These are phyloP conservation scores for Petunia axillaris DNA, from an alignment of 257 asterid genomes.

Conservation along the genomic window DNA sequence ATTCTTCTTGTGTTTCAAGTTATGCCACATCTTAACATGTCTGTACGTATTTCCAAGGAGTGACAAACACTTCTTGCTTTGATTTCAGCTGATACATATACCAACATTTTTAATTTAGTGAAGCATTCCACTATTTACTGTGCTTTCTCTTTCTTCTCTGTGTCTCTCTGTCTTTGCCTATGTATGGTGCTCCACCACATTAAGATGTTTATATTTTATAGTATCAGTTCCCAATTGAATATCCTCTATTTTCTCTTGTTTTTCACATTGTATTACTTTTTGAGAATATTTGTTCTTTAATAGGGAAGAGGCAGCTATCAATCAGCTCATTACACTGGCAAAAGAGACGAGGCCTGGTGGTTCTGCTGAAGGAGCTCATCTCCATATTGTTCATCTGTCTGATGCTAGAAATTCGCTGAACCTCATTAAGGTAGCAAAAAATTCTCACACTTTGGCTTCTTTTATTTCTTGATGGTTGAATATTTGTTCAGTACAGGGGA, in stretches of 20 bases:
- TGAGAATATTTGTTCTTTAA: conserved; percentile 24
- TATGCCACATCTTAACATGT: background rate
- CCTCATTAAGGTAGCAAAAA: conserved; percentile 71
- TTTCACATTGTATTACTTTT: conserved; percentile 3
- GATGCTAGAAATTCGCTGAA: conserved; percentile 82
- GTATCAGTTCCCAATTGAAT: background rate
- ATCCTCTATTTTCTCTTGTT: conserved; percentile 4
- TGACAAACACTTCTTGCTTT: conserved; percentile 5
- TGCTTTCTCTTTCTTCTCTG: background rate
- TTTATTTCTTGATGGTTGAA: conserved; percentile 5
- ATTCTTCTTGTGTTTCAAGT: conserved; percentile 15
- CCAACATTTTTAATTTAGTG: background rate
- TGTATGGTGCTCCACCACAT: background rate
- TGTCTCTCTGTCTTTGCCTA: background rate
- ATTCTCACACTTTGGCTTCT: background rate
- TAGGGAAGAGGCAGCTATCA: conserved; percentile 93
- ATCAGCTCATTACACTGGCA: conserved; percentile 66
- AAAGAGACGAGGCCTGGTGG: conserved; percentile 75
- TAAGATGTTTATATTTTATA: background rate
- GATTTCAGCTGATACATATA: background rate
- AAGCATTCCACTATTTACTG: background rate
- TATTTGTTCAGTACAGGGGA: background rate
- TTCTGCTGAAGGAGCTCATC: conserved; percentile 91
- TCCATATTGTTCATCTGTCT: conserved; percentile 88
- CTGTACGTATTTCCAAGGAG: background rate